Percentiles rank a stretch among this genome's conserved stretches.
Evolutionary conservation across 345 rosid genomes (phyloP).

Genomic region (Syzygium oleosum): DNA sequence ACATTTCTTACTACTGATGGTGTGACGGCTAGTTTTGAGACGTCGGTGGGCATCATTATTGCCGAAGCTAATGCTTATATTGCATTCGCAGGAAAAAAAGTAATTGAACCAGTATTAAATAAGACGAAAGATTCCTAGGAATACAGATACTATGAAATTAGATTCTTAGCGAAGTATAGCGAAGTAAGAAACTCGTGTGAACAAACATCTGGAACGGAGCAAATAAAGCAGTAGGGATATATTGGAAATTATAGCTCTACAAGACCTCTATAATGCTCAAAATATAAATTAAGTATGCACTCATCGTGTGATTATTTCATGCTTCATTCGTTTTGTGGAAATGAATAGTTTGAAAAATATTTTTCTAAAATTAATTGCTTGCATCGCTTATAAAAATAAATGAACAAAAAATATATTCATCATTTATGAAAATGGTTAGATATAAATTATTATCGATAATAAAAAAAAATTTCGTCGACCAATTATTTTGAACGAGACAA

Average conservation of each 20-base stretch:
- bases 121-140: background rate
- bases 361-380: background rate
- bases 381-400: background rate
- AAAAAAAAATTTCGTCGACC: background rate
- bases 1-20: background rate
- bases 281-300: background rate
- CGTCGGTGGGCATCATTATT: background rate
- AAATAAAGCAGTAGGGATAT: background rate
- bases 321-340: accelerated
- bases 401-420: background rate
- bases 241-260: background rate
- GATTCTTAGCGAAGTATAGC: background rate
- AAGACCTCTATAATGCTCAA: background rate
- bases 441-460: background rate
- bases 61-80: background rate
- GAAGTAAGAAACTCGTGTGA: background rate
- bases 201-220: background rate
- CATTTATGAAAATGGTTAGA: background rate
- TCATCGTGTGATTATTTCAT: accelerated
- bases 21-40: background rate
- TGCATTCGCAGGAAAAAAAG: background rate
- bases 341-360: background rate
- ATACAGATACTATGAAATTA: background rate
- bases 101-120: background rate
- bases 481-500: accelerated